Evolutionary conservation across 257 asterid genomes (phyloP), one percentile per base, ranked within the genome.

Genomic region (Avicennia marina): DNA sequence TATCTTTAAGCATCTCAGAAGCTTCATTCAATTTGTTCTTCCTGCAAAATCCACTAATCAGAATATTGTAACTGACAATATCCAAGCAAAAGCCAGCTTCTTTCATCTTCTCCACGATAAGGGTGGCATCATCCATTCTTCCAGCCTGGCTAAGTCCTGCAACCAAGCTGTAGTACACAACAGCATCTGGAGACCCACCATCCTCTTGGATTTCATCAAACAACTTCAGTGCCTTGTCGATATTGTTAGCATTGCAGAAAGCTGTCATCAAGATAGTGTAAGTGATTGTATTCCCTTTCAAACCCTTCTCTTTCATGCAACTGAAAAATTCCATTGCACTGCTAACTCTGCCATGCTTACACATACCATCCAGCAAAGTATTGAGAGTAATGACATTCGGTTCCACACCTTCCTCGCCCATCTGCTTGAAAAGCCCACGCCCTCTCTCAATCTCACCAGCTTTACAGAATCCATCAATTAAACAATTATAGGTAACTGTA

Each of bases 401-500:
- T 18, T 31, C 72, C 44, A 81, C 65, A 0, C 86, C 84, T 3
- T 67, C 73, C 54, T 62, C 50, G 13, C 55, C 61, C 96, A 91
- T 85, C 76, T 24, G 72, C 51, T 78, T 82, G 49, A 85, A 81
- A 56, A 83, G 85, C 66, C 77, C 78, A 0, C 21, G 57, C 32
- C 86, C 85, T 61, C 41, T 83, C 46, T 81, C 90, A 43, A 76
- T 65, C 64, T 83, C 90, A 4, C 97, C 95, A 2, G 72, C 81
- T 75, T 83, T 88, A 79, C 86, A 91, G 31, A 85, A 80, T 39
- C 98, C 95, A 74, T 87, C 86, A 20, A 91, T 85, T 66, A 91
- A 69, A 71, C 74, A 74, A 56, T 81, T 85, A 60, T 81, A 88
- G 19, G 95, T 83, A 43, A 66, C 66, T 11, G 80, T 78, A 72